These are phyloP conservation scores for Eucalyptus tenuipes DNA, from an alignment of 345 rosid species.

Conservation along the genomic window DNA sequence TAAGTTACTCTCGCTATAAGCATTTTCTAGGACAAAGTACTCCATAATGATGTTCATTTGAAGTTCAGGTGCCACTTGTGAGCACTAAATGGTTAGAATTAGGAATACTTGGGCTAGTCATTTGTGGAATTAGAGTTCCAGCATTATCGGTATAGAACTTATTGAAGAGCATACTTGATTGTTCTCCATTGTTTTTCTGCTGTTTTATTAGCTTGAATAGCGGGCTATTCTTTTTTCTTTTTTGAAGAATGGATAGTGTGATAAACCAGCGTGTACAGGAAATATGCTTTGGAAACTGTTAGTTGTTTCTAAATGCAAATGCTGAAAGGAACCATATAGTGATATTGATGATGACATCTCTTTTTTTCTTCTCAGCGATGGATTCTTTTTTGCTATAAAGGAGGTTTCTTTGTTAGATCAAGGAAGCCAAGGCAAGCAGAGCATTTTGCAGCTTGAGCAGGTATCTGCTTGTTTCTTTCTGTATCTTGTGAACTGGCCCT, in stretches of 20 bases:
- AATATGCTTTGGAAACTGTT: neutral
- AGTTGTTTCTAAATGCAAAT: neutral
- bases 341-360: neutral
- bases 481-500: neutral
- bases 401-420: conserved; percentile 89
- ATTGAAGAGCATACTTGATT: neutral
- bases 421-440: conserved; percentile 12
- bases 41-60: neutral
- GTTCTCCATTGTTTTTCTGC: neutral
- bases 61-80: neutral
- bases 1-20: no score
- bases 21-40: neutral
- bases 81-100: neutral
- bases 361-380: conserved; percentile 23
- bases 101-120: neutral
- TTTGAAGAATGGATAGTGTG: neutral
- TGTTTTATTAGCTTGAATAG: neutral
- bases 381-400: conserved; percentile 79
- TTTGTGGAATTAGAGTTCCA: neutral
- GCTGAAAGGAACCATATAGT: neutral
- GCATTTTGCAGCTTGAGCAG: conserved; percentile 63
- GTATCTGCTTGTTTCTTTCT: conserved; percentile 8
- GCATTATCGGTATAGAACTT: neutral
- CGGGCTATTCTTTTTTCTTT: neutral
- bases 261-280: neutral